A percentile compares a stretch with the other conserved stretches of the same genome.
phyloP scores from a whole-genome alignment of 1,139 yeast species.

The Zygosaccharomyces pseudobailii region DNA sequence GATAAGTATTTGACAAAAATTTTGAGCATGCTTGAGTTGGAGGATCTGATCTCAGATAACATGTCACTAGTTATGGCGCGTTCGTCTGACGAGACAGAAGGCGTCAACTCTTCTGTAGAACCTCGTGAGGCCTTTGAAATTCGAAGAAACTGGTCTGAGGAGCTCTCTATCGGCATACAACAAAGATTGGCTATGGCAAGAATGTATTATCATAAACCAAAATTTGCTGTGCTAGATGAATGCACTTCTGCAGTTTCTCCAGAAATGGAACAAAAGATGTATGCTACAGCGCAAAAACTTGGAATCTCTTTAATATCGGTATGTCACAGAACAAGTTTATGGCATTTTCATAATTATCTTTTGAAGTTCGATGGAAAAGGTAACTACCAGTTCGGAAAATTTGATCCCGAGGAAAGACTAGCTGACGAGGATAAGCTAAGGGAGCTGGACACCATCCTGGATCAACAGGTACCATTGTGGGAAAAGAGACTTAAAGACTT shows the following conservation, averaged over 20 bases:
- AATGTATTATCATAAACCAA: slow-evolving; percentile 83
- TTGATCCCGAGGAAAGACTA: slow-evolving; percentile 66
- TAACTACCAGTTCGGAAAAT: slow-evolving; percentile 61
- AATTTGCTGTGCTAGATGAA: slow-evolving; percentile 91
- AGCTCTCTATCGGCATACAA: slow-evolving; percentile 85
- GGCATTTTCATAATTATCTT: slow-evolving; percentile 85
- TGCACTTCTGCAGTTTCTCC: slow-evolving; percentile 93
- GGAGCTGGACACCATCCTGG: slow-evolving; percentile 55
- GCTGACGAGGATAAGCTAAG: slow-evolving; percentile 68
- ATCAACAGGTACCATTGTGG: slow-evolving; percentile 60
- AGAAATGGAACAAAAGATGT: slow-evolving; percentile 87
- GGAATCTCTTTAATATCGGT: slow-evolving; percentile 85
- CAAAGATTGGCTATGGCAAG: slow-evolving; percentile 93
- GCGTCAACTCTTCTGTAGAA: slow-evolving; percentile 11
- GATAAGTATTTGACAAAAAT: slow-evolving; percentile 64
- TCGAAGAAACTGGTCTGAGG: slow-evolving; percentile 82
- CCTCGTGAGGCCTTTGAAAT: slow-evolving; percentile 57
- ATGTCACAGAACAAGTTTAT: slow-evolving; percentile 85
- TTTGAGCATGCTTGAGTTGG: slow-evolving; percentile 54
- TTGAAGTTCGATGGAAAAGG: slow-evolving; percentile 85
- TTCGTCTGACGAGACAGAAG: slow-evolving; percentile 8
- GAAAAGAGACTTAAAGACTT: slow-evolving; percentile 59
- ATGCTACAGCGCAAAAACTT: slow-evolving; percentile 71
- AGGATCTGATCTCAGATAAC: slow-evolving; percentile 45
- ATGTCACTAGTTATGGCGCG: slow-evolving; percentile 33